Base-by-base conservation (phyloP, 2,329 filamentous ascomycete species). In the Neonectria neomacrospora region DNA sequence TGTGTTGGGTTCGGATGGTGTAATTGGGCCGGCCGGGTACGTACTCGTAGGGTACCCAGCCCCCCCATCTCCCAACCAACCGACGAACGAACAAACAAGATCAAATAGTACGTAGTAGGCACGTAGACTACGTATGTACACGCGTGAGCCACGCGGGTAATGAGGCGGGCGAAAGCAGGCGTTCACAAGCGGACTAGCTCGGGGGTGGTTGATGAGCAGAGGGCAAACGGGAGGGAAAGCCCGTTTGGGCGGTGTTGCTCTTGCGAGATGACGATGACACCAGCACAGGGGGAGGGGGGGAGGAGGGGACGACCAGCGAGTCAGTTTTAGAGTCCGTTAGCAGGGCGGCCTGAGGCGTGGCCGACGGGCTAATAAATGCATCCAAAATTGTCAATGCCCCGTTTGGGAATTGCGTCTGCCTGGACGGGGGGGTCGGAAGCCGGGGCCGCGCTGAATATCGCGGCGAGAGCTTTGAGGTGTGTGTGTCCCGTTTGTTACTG, bases 271-370 rank as follows among this genome's bases (percentile, higher is more conserved):
- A 53, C 30, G 56, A 52, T 41, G 55, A 58, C 45, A 51, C 44
- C 41, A 20, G 30, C 20, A 23, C 34, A 26, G 6, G n/a, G 42
- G 11, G 18, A n/a, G n/a, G n/a, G n/a, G n/a, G n/a, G n/a, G n/a
- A n/a, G n/a, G n/a, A 26, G n/a, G 42, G 11, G 18, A n/a, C 30
- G 45, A 20, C 41, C 48, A 42, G 41, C 57, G 57, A 59, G 57
- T 59, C 57, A 59, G 57, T 54, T 47, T 59, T 59, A 47, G 50
- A 59, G 50, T 39, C 57, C 22, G 57, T 59, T 54, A 37, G 41
- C 18, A 42, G 18, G 47, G 34, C 28, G 26, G 47, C 47, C 37
- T 58, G 47, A 32, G 54, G 26, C 45, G 50, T 32, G 42, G 23
- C 18, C 11, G 54, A 22, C 32, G 23, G 11, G 9, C 20, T 23